Conservation (phyloP, 2,329 filamentous ascomycete genomes). For the Microsporum audouinii region DNA sequence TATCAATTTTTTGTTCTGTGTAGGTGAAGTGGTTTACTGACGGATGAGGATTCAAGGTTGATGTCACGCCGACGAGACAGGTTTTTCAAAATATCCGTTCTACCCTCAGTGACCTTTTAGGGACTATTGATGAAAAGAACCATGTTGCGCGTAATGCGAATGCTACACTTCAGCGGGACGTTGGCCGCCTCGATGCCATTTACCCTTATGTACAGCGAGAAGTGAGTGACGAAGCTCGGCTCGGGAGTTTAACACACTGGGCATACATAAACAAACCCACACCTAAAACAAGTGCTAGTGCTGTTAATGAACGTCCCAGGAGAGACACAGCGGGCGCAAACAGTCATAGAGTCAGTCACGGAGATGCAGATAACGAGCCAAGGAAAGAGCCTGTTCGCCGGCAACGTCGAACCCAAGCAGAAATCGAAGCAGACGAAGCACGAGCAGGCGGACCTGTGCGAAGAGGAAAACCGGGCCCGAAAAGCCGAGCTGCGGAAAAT, state of each 20-base stretch:
- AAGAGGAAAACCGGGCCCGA: slow-evolving; percentile 47
- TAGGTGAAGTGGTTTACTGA: not conserved
- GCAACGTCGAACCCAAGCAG: slow-evolving; percentile 59
- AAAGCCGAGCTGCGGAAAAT: slow-evolving; percentile 30
- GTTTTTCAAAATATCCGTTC: slow-evolving; percentile 67
- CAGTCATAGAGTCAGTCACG: slow-evolving; percentile 48
- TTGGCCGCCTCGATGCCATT: slow-evolving; percentile 72
- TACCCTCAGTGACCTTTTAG: slow-evolving; percentile 72
- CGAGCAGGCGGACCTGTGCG: slow-evolving; percentile 26
- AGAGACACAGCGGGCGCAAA: slow-evolving; percentile 69
- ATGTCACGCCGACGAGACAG: slow-evolving; percentile 31
- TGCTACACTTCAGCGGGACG: slow-evolving; percentile 73
- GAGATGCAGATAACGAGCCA: slow-evolving; percentile 60
- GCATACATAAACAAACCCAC: slow-evolving; percentile 73
- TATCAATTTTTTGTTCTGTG: too few species aligned
- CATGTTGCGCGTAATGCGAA: slow-evolving; percentile 90
- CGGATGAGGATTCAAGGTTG: not conserved
- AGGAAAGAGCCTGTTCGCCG: slow-evolving; percentile 73
- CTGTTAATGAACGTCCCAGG: slow-evolving; percentile 59
- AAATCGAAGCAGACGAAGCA: slow-evolving; percentile 68
- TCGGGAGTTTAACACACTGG: slow-evolving; percentile 88
- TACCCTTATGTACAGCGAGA: slow-evolving; percentile 79
- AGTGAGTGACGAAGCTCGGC: slow-evolving; percentile 87
- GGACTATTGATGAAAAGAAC: slow-evolving; percentile 93
- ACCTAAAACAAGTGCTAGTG: slow-evolving; percentile 43